Percentiles rank a stretch among this genome's conserved stretches.
These are phyloP conservation scores for Austropuccinia psidii DNA, from an alignment of 1,284 basidiomycete species.

Conservation along the genomic window DNA sequence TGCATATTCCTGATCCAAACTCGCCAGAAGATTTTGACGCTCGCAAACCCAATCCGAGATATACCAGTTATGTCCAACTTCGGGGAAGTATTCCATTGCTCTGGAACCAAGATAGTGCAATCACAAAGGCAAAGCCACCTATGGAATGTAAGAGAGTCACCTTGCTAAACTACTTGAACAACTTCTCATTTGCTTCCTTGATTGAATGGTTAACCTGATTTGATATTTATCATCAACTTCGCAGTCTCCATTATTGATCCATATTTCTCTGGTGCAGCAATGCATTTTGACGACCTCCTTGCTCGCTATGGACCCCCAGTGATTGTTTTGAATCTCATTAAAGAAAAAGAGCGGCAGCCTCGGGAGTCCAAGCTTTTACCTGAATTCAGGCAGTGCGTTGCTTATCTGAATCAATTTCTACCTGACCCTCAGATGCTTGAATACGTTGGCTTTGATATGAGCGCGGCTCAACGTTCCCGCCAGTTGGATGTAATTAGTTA, in stretches of 20 bases:
- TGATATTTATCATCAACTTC: no score
- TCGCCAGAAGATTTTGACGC: constrained; percentile 33
- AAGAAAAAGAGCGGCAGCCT: constrained; percentile 60
- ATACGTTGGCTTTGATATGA: constrained; percentile 91
- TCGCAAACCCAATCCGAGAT: constrained; percentile 28
- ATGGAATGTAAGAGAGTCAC: constrained; percentile 31
- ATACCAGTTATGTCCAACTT: constrained; percentile 35
- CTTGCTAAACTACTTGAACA: neutral
- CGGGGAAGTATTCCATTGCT: constrained; percentile 36
- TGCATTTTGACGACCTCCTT: constrained; percentile 89
- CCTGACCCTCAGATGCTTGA: constrained; percentile 76
- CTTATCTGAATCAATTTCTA: constrained; percentile 91
- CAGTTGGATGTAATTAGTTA: constrained; percentile 90
- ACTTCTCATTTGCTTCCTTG: neutral
- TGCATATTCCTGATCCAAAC: constrained; percentile 56
- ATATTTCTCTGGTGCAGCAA: constrained; percentile 83
- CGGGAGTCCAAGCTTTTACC: constrained; percentile 87
- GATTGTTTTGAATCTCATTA: constrained; percentile 93
- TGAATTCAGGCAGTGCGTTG: constrained; percentile 85
- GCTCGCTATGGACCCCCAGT: constrained; percentile 82
- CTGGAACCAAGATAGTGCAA: constrained; percentile 36
- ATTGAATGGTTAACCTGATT: no score
- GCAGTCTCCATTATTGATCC: constrained; percentile 89
- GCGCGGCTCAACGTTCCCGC: constrained; percentile 71
- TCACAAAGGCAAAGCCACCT: constrained; percentile 37